A percentile compares a stretch with the other conserved stretches of the same genome.
phyloP scores from a whole-genome alignment of 495 filamentous ascomycete species.

The Margaritispora aquatica region DNA sequence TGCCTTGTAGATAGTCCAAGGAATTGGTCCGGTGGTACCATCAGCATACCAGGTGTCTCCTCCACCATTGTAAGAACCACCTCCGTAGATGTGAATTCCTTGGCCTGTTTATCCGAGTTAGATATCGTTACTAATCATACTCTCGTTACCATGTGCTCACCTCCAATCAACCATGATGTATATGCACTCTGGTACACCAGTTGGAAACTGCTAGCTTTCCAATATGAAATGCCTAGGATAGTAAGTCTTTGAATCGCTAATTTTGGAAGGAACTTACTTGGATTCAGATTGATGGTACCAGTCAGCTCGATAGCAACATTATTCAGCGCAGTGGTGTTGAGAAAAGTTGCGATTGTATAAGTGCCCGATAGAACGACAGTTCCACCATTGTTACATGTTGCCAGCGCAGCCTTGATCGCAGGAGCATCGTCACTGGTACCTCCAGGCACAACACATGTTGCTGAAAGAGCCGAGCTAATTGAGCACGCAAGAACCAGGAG shows the following conservation, averaged over 20 bases:
- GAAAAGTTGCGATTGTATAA: neutral
- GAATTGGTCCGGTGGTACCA: conserved; percentile 1
- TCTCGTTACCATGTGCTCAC: too few relatives aligned
- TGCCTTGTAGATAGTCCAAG: conserved; percentile 5
- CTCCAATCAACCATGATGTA: conserved; percentile 3
- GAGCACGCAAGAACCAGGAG: neutral
- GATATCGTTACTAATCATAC: neutral
- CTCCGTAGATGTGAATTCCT: conserved; percentile 4
- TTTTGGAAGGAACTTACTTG: neutral
- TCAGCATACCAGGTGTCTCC: conserved; percentile 1
- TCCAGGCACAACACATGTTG: neutral
- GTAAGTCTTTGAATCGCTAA: neutral
- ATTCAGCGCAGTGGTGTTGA: neutral
- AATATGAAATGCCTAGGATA: neutral
- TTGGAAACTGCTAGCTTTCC: neutral
- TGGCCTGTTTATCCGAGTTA: neutral
- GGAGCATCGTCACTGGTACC: neutral
- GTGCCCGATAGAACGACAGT: neutral
- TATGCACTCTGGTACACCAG: conserved; percentile 2
- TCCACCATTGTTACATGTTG: conserved; percentile 3
- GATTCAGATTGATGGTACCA: neutral
- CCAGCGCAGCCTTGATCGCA: conserved; percentile 3
- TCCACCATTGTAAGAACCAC: conserved; percentile 1
- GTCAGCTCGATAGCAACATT: conserved; percentile 3
- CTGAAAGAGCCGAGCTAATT: neutral